Conservation (phyloP, 345 rosid species). For the Citrus trifoliata region DNA sequence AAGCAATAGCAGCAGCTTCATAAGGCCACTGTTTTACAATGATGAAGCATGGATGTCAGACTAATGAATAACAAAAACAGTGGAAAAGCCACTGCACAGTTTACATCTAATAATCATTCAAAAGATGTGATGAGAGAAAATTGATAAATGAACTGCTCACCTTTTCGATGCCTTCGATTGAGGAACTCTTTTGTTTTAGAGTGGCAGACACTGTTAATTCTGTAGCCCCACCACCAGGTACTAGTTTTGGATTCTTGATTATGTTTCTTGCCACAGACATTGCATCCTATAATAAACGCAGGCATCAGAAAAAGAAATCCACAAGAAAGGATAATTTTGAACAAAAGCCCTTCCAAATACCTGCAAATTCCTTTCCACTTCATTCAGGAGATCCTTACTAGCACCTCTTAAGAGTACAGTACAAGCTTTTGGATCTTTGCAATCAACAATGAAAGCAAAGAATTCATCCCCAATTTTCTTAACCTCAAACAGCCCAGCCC, state of each 20-base stretch:
- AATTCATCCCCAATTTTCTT: slow-evolving; percentile 95
- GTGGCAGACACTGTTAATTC: slow-evolving; percentile 92
- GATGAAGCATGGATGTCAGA: background rate
- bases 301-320: slow-evolving; percentile 5
- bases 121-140: too few species aligned
- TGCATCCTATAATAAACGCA: slow-evolving; percentile 65
- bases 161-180: slow-evolving; percentile 92
- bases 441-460: slow-evolving; percentile 84
- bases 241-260: slow-evolving; percentile 88
- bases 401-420: slow-evolving; percentile 93
- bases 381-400: slow-evolving; percentile 94
- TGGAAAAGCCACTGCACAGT: background rate
- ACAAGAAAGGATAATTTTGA: background rate
- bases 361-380: slow-evolving; percentile 98
- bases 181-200: slow-evolving; percentile 87
- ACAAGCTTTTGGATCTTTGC: slow-evolving; percentile 95
- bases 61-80: background rate
- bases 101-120: background rate
- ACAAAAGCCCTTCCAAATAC: slow-evolving; percentile 29
- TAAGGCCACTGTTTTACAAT: slow-evolving; percentile 80
- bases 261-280: slow-evolving; percentile 97
- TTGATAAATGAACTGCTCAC: slow-evolving; percentile 22
- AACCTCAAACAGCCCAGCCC: slow-evolving; percentile 94
- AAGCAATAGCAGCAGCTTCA: slow-evolving; percentile 97
- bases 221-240: slow-evolving; percentile 96